Evolutionary conservation across 495 filamentous ascomycete genomes (phyloP), one percentile per base, ranked within the genome.

Genomic region (Penicillium canariense): DNA sequence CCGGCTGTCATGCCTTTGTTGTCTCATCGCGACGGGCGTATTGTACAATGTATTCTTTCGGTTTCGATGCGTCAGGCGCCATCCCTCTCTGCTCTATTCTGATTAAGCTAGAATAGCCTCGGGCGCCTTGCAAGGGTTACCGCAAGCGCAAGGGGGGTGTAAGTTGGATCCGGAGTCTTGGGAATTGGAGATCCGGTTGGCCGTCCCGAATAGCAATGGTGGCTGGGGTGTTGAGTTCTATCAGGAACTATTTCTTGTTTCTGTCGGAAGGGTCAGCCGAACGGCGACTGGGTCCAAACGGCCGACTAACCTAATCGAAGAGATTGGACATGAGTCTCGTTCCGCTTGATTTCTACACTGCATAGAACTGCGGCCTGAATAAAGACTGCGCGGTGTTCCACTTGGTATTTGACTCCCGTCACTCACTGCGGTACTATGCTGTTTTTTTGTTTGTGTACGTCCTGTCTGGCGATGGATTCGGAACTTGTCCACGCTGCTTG

Each of bases 241-340:
- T 25, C 38, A 12, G 12, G 2, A 23, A 40, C 6, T 18, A 12
- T 23, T 42, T 42, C 11, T 40, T 10, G 20, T 30, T 35, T 50
- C 17, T 15, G 27, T 11, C 34, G 35, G 28, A 36, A 53, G 35
- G 43, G 26, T 18, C 25, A 28, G 26, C 26, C 14, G 14, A 28
- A 14, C 1, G 11, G 9, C 44, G 14, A 5, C 60, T 56, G 56
- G 54, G 51, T 59, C 51, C 30, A 32, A 65, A 65, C 59, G 62
- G 60, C 50, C 50, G 50, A 50, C 58, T 61, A 64, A 48, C 61
- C 51, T 12, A 18, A 50, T 64, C 15, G 34, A 50, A 34, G 26
- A 27, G 22, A 27, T 20, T 51, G 5, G 34, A 46, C 45, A 22
- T 48, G 36, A 18, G 15, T 28, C 26, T 18, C 17, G 15, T 32